phyloP scores from a whole-genome alignment of 306 rosid genomes.

The Glycine latifolia region DNA sequence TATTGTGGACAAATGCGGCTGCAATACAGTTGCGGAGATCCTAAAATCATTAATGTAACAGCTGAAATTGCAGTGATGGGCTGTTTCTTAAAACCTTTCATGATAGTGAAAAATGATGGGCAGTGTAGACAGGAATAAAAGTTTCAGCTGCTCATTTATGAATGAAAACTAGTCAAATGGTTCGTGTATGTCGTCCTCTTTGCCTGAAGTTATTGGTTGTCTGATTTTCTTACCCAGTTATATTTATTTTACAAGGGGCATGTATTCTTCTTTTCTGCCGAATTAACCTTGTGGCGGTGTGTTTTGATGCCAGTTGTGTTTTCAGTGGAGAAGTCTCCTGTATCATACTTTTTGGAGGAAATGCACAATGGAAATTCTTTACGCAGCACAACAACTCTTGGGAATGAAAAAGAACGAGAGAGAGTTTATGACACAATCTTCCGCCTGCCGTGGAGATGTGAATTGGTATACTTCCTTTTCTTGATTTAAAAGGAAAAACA shows the following conservation, averaged over 20 bases:
- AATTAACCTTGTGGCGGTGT: slow-evolving; percentile 34
- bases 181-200: neutral
- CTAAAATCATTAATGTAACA: neutral
- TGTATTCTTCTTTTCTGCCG: slow-evolving; percentile 21
- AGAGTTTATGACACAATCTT: slow-evolving; percentile 94
- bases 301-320: slow-evolving; percentile 60
- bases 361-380: slow-evolving; percentile 85
- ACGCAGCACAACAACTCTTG: slow-evolving; percentile 82
- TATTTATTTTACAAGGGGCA: slow-evolving; percentile 5
- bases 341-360: slow-evolving; percentile 82
- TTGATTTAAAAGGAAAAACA: slow-evolving; percentile 15
- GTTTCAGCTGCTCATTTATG: slow-evolving; percentile 39
- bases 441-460: slow-evolving; percentile 99
- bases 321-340: slow-evolving; percentile 75
- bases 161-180: slow-evolving; percentile 18
- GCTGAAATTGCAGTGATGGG: neutral
- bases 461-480: slow-evolving; percentile 74
- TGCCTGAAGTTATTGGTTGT: slow-evolving; percentile 17
- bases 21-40: neutral
- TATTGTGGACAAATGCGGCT: neutral
- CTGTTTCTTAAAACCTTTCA: neutral
- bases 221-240: slow-evolving; percentile 16
- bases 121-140: slow-evolving; percentile 17
- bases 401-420: slow-evolving; percentile 93
- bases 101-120: neutral